phyloP scores from a whole-genome alignment of 371 early-diverging fungal genomes.

The Syncephalastrum racemosum region DNA sequence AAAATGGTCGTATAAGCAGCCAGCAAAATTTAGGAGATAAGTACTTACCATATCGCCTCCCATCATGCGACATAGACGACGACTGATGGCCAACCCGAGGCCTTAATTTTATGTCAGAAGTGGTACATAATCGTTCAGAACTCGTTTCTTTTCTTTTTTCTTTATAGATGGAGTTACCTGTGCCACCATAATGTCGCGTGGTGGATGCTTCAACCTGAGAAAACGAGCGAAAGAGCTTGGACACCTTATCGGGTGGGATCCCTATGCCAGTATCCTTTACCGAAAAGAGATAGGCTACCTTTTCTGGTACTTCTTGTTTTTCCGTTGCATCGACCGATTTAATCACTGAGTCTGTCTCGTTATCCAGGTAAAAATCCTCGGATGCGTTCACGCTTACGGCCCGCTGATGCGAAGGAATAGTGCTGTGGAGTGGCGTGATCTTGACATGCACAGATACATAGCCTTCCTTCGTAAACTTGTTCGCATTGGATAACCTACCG shows the following conservation, averaged over 20 bases:
- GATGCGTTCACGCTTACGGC: neutral
- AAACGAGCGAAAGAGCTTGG: conserved; percentile 59
- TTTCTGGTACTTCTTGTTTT: neutral
- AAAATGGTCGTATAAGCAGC: neutral
- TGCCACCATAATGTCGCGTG: conserved; percentile 54
- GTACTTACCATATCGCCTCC: conserved; percentile 45
- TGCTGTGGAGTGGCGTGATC: neutral
- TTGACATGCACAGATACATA: conserved; percentile 15
- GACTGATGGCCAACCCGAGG: conserved; percentile 51
- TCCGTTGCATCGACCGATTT: neutral
- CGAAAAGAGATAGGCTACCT: conserved; percentile 32
- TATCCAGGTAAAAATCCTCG: neutral
- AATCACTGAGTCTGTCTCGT: neutral
- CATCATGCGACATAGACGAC: conserved; percentile 50
- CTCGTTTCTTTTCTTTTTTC: too few relatives aligned
- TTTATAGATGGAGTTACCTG: conserved; percentile 23
- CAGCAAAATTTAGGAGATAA: neutral
- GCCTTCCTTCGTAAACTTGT: conserved; percentile 21
- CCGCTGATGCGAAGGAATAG: conserved; percentile 1
- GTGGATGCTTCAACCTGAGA: conserved; percentile 59
- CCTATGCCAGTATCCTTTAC: conserved; percentile 69
- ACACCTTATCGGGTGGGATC: conserved; percentile 49
- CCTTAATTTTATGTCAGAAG: conserved; percentile 11
- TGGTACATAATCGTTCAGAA: neutral
- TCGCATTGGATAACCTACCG: conserved; percentile 23